Evolutionary conservation across 345 rosid genomes (phyloP), one percentile per base, ranked within the genome.

Genomic region (Murraya koenigii): DNA sequence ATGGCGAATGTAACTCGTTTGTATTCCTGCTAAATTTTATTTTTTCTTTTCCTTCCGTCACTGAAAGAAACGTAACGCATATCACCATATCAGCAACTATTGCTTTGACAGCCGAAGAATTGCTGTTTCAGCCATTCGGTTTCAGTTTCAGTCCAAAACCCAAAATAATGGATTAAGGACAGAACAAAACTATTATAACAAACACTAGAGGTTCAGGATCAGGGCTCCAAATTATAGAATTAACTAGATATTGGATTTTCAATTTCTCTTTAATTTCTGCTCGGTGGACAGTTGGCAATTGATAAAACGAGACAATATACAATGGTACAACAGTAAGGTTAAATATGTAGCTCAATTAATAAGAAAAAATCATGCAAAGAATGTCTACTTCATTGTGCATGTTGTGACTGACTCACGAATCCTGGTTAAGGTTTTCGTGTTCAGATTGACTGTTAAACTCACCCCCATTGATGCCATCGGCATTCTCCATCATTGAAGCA

Each of bases 401-500:
- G 56, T 62, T 22, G 56, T 17, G 61, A 55, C 23, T 22, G 36
- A 55, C 35, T 38, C 30, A 71, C 55, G 54, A 14, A 64, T 75
- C 73, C 67, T 65, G 61, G 35, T 44, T 22, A 35, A 28, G 64
- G 8, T 10, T 32, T 71, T 55, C 62, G 66, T 5, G 44, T 65
- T 78, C 80, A n/a, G 75, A 71, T 68, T 52, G 72, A 35, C 60
- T 13, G 36, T 56, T 41, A 28, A 55, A 54, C 77, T 56, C 78
- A 77, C 33, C 85, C 49, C 36, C 74, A 52, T 82, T 72, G 75
- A 65, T 69, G 6, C 30, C 69, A 63, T 14, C 38, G 15, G 56
- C 58, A 75, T 75, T 62, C 67, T 87, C 92, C 20, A 68, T 22
- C 8, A 32, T 44, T 6, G 89, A 79, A 41, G 83, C 82, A 22